These are phyloP conservation scores for Wallacemonas sp. DNA, from an alignment of 208 protist genomes.

Conservation along the genomic window DNA sequence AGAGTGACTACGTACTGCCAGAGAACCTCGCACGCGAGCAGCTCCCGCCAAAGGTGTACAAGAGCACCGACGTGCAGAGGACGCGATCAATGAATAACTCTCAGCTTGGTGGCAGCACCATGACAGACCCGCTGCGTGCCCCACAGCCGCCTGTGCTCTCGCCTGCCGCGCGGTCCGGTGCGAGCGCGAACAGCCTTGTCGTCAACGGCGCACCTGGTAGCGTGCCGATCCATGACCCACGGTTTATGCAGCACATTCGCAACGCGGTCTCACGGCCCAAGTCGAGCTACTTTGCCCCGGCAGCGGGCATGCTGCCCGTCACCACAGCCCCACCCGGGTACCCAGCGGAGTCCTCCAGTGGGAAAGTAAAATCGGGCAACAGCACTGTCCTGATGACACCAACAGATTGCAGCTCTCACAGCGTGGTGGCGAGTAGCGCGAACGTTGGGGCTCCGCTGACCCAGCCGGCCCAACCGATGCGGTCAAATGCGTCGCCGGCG, in stretches of 20 bases:
- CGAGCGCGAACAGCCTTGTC: not conserved
- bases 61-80: constrained; percentile 13
- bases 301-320: constrained; percentile 7
- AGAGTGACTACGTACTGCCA: constrained; percentile 10
- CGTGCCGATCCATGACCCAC: constrained; percentile 13
- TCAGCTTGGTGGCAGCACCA: not conserved
- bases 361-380: constrained; percentile 12
- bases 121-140: not conserved
- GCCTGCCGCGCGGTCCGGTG: constrained; percentile 1
- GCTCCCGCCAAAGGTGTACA: constrained; percentile 46
- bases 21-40: constrained; percentile 25
- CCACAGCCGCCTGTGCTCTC: not conserved
- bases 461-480: constrained; percentile 5
- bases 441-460: constrained; percentile 1
- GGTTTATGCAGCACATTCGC: constrained; percentile 34
- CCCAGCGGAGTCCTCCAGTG: constrained; percentile 5
- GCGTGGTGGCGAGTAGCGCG: not conserved
- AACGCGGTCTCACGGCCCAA: constrained; percentile 19
- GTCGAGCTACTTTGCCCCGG: constrained; percentile 18
- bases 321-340: not conserved
- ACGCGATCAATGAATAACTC: constrained; percentile 15
- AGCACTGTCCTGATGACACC: constrained; percentile 2
- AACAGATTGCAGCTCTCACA: not conserved
- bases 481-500: not conserved
- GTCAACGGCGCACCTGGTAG: not conserved